Base-by-base conservation (phyloP, 352 stramenopile species). In the Phytophthora tubulina region DNA sequence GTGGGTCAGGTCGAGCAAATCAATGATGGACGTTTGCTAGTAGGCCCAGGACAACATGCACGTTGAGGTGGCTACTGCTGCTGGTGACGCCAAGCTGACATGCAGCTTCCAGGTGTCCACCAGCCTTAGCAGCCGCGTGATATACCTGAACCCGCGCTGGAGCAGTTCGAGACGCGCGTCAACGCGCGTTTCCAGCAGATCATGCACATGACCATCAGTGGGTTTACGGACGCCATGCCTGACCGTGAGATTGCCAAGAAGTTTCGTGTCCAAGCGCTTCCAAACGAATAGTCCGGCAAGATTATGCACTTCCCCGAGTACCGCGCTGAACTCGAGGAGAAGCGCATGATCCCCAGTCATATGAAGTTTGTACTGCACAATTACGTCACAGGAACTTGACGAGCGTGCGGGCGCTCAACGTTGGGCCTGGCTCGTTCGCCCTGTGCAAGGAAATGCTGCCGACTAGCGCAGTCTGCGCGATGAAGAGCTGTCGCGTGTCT, bases 361-460 rank as follows among this genome's bases (percentile, higher is more conserved):
- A 92, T 99, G 75, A 99, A 99, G 78, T 99, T 98, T 79, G 97
- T 99, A 17, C 79, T 99, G 33, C 99, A 99, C 79, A 92, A 91
- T 21, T 97, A 99, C 84, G 71, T 89, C 44, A 92, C 84, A 0
- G 96, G 95, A 85, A 78, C 64, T 98, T 98, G 91, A 99, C 97
- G 81, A 86, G 97, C 42, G 88, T 99, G 33, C 97, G 99, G 82
- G 96, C 93, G 42, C 96, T 99, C 15, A 98, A 98, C 39, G 86
- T 97, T 6, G 93, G 98, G 69, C 90, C 90, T 3, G 91, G 89
- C 30, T 91, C 88, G 2, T 99, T 99, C 74, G 91, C 92, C 53
- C 93, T 99, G 62, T 89, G 98, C 39, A 88, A 98, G 49, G 82
- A 86, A 30, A 68, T 99, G 42, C 86, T 94, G 6, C 81, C 92